Evolutionary conservation across 441 rosid genomes (phyloP).

Genomic region (Erodium texanum): DNA sequence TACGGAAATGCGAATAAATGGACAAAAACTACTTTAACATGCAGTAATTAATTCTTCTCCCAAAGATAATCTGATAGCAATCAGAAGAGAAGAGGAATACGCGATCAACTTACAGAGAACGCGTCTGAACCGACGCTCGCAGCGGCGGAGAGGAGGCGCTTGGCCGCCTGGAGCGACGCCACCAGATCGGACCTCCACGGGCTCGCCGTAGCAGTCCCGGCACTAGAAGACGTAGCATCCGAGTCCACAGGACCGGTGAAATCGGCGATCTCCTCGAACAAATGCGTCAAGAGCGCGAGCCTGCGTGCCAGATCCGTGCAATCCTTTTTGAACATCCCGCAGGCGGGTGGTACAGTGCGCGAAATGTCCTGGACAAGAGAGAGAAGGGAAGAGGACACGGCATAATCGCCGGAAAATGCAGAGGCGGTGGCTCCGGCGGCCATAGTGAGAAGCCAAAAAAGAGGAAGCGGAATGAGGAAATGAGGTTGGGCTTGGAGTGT

Average conservation of each 20-base stretch:
- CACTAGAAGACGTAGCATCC: too few species aligned
- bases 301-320: conserved; percentile 76
- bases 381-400: not conserved
- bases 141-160: conserved; percentile 45
- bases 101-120: conserved; percentile 43
- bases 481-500: not conserved
- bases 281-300: conserved; percentile 57
- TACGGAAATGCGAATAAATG: too few species aligned
- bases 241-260: conserved; percentile 14
- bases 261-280: conserved; percentile 70
- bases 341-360: not conserved
- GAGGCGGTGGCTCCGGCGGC: conserved; percentile 1
- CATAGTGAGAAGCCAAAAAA: not conserved
- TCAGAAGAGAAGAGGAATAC: not conserved
- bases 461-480: too few species aligned
- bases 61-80: too few species aligned
- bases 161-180: conserved; percentile 45
- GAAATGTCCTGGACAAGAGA: not conserved
- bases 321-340: conserved; percentile 50
- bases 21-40: too few species aligned
- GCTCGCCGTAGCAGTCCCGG: conserved; percentile 9
- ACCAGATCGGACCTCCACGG: conserved; percentile 60
- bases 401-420: not conserved
- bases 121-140: conserved; percentile 30
- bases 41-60: too few species aligned